Evolutionary conservation across 176 grass and related monocot species (phyloP), one percentile per base, ranked within the genome.

Genomic region (Carex parvula): DNA sequence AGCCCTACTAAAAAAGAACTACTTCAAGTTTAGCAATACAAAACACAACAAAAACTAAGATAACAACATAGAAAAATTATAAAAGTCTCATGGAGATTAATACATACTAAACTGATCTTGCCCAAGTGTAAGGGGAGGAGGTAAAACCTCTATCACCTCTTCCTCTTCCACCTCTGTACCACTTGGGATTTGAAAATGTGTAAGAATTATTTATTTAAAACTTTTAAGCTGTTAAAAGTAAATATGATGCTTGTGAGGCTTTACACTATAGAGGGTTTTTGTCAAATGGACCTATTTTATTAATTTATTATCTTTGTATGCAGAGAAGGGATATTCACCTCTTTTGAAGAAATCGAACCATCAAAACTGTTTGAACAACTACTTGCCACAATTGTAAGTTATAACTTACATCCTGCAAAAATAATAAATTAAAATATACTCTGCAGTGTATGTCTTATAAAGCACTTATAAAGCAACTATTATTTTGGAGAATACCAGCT

Each of bases 281-380:
- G 48, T 3, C 54, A 56, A 76, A 55, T 56, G 5, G 17, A 29
- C 12, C 44, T 53, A 14, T 29, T 24, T 71, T 58, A 17, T 83
- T 83, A 82, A 37, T 62, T 82, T 67, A 66, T 35, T 42, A 44
- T 84, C 80, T 84, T 35, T 55, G 63, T 72, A 90, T 93, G 32
- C 85, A 98, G 95, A 44, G 95, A 98, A 86, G 89, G 88, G 75
- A 95, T 98, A 29, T 91, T 98, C 85, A 90, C 79, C 53, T 81
- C 84, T 18, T 92, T 94, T 86, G 92, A 98, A 65, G 88, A 89
- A 80, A 91, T 94, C 35, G 73, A 90, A 80, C 96, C 96, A 79
- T 84, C 85, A 83, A 94, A 88, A 83, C 71, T 98, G 2, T 98
- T 95, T 87, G 83, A 93, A 82, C 93, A 98, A 84, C 88, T 98